Evolutionary conservation across 2,329 filamentous ascomycete genomes (phyloP).

Genomic region (Thelonectria blattea): DNA sequence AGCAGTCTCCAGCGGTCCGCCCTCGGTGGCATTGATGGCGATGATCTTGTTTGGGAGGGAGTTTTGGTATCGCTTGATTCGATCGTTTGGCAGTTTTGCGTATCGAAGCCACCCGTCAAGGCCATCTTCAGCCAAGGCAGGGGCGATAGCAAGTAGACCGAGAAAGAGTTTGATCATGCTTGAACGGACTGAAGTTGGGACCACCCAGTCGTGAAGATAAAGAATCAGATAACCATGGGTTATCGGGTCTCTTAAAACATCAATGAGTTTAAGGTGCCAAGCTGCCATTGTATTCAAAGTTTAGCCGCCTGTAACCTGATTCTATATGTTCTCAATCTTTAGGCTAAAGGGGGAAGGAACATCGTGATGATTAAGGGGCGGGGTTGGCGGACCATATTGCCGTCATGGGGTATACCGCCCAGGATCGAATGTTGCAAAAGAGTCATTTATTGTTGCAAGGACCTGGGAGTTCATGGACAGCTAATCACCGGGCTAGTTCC

Average conservation of each 20-base stretch:
- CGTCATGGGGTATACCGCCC: not conserved
- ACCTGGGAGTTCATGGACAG: no score
- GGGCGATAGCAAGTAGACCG: slow-evolving; percentile 38
- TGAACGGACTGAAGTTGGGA: not conserved
- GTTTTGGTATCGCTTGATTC: slow-evolving; percentile 41
- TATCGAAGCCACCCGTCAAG: slow-evolving; percentile 70
- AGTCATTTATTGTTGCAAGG: not conserved
- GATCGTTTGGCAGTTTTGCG: slow-evolving; percentile 51
- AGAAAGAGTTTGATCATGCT: slow-evolving; percentile 23
- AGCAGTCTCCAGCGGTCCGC: slow-evolving; percentile 64
- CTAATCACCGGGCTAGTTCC: no score
- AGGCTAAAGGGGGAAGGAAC: not conserved
- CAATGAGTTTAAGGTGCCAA: no score
- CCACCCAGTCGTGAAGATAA: no score
- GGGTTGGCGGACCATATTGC: not conserved
- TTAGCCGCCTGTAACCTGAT: no score
- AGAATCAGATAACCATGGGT: no score
- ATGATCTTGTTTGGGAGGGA: slow-evolving; percentile 56
- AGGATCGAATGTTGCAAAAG: not conserved
- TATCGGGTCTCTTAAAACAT: no score
- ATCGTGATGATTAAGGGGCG: not conserved
- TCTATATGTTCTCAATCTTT: not conserved
- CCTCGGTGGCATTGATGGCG: slow-evolving; percentile 58
- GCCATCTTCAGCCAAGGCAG: slow-evolving; percentile 63
- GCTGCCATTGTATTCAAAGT: no score